Base-by-base conservation (phyloP, 1,284 basidiomycete genomes). In the Paramarasmius palmivorus region DNA sequence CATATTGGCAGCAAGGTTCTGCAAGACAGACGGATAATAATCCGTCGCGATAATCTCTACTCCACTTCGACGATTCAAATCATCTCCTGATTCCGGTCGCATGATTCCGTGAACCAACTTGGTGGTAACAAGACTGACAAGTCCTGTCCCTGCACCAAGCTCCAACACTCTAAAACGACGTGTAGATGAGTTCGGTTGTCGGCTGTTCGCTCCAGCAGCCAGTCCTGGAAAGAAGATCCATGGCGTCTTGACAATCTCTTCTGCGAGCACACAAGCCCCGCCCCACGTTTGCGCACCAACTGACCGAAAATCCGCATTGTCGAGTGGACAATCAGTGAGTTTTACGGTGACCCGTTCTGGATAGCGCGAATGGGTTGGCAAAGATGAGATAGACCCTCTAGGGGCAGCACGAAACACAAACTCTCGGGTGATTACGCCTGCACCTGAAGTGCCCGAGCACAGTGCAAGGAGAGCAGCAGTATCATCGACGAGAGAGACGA, bases 221-320 rank as follows among this genome's bases (percentile, higher is more conserved):
- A 6, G 10, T 23, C 26, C 36, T 22, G 53, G 48, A 25, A 59
- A 57, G 62, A 89, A 92, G 2, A 61, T 59, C 1, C 56, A 63
- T 0, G 91, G 90, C 23, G 76, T 65, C 19, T 84, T 76, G 1
- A 82, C 79, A 49, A 95, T 82, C 70, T 88, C 80, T 62, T 93
- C 86, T 0, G 92, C 84, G 38, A 96, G 77, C 4, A 95, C 82
- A 59, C 90, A 93, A 1, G 92, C 89, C 4, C 85, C 83, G 1
- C 93, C 93, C 94, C 93, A 96, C 0, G 93, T 96, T 69, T 95
- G 93, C 17, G 92, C 88, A 5, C 93, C 94, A 17, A 95, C 88
- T 50, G 82, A 86, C 3, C 79, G 73, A 60, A 88, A 88, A 63
- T 94, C 88, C n/a, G 75, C 70, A 51, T 89, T 86, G 34, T 85